Percentiles rank a stretch among this genome's conserved stretches.
phyloP scores from a whole-genome alignment of 2,329 filamentous ascomycete species.

The Sarocladium oryzae region DNA sequence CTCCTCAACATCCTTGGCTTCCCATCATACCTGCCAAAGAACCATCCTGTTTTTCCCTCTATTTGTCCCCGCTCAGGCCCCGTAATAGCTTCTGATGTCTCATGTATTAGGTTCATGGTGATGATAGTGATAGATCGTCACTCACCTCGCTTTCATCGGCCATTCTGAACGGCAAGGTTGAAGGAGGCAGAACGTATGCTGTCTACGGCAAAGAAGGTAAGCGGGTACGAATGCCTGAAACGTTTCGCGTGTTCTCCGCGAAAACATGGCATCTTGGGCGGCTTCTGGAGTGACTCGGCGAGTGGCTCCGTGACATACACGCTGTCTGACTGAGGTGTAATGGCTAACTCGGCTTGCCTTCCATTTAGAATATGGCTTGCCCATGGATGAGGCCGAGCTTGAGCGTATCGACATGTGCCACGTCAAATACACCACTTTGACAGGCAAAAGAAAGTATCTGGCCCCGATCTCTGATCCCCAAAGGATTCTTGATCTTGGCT shows the following conservation, averaged over 20 bases:
- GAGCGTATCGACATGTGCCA: constrained; percentile 36
- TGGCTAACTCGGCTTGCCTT: neutral
- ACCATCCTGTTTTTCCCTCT: no score
- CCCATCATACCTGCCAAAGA: no score
- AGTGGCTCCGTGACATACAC: no score
- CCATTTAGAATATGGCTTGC: constrained; percentile 30
- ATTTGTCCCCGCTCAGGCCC: no score
- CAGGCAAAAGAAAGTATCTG: constrained; percentile 20
- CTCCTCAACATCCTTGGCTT: no score
- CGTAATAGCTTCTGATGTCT: neutral
- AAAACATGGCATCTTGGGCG: no score
- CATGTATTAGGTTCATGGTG: neutral
- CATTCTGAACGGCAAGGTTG: constrained; percentile 18
- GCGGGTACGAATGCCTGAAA: neutral
- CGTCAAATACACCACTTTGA: constrained; percentile 25
- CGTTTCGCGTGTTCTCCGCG: no score
- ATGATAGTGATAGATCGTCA: neutral
- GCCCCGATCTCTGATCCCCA: constrained; percentile 19
- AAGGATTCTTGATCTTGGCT: constrained; percentile 24
- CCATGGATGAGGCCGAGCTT: constrained; percentile 33
- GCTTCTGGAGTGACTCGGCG: no score
- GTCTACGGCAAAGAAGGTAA: constrained; percentile 29
- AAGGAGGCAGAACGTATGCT: constrained; percentile 27
- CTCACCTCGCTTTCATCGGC: constrained; percentile 21
- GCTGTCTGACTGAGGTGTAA: neutral